A percentile compares a stretch with the other conserved stretches of the same genome.
These are phyloP conservation scores for Puccinellia tenuiflora DNA, from an alignment of 176 grass and related monocot species.

Conservation along the genomic window DNA sequence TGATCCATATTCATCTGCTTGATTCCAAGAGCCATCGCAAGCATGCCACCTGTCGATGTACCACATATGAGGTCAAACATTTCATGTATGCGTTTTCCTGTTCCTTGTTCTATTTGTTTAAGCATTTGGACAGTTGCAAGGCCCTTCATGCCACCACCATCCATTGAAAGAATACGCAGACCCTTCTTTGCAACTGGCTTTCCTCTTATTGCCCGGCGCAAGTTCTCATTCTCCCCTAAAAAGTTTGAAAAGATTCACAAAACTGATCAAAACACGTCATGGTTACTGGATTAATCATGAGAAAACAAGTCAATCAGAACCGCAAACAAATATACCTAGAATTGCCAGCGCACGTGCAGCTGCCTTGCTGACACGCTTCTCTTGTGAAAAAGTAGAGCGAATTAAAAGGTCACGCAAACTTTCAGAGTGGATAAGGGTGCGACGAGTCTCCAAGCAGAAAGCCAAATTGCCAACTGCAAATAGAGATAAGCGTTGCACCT, in stretches of 20 bases:
- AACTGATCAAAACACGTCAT: constrained; percentile 20
- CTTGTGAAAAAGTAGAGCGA: constrained; percentile 65
- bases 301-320: background rate
- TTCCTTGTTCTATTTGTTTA: constrained; percentile 97
- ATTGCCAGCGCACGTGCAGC: constrained; percentile 92
- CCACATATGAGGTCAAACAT: constrained; percentile 99
- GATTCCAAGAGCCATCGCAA: constrained; percentile 93
- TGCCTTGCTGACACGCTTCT: constrained; percentile 64
- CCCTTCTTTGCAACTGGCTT: constrained; percentile 82
- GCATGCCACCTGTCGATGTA: constrained; percentile 98
- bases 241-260: constrained; percentile 7
- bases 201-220: constrained; percentile 84
- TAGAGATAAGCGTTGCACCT: constrained; percentile 94
- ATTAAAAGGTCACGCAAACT: constrained; percentile 85
- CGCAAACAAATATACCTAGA: constrained; percentile 53
- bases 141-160: constrained; percentile 99
- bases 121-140: constrained; percentile 98
- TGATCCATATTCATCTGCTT: constrained; percentile 90
- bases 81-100: constrained; percentile 89
- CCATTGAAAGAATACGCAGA: constrained; percentile 91
- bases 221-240: constrained; percentile 93
- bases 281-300: background rate
- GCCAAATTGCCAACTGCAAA: constrained; percentile 96
- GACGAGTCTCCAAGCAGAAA: constrained; percentile 96
- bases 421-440: constrained; percentile 75